These are phyloP conservation scores for Hymenoscyphus albidus DNA, from an alignment of 2,329 filamentous ascomycete genomes.

Conservation along the genomic window DNA sequence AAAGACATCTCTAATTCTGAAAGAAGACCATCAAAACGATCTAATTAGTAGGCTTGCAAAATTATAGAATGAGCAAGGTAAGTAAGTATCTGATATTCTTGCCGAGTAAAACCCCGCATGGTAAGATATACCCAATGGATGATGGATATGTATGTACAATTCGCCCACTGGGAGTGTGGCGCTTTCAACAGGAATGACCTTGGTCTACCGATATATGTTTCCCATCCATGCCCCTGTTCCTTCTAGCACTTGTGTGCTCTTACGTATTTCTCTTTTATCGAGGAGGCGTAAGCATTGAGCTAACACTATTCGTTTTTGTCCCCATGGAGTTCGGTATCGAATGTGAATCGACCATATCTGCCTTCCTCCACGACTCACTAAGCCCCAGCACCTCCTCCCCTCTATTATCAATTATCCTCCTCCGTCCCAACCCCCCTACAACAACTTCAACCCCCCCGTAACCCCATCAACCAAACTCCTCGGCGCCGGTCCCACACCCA, in stretches of 20 bases:
- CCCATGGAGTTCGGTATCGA: background rate
- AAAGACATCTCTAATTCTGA: no score
- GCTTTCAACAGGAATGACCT: background rate
- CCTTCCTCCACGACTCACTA: background rate
- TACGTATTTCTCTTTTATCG: background rate
- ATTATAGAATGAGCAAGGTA: no score
- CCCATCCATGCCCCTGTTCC: background rate
- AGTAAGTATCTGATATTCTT: background rate
- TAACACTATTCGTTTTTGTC: background rate
- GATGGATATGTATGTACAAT: background rate
- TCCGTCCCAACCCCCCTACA: conserved; percentile 45
- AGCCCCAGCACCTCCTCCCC: background rate
- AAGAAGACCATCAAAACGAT: no score
- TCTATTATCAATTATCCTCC: background rate
- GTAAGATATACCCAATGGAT: background rate
- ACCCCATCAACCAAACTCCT: conserved; percentile 84
- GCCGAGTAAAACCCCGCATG: background rate
- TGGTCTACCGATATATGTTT: background rate
- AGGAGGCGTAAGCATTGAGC: background rate
- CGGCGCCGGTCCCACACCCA: conserved; percentile 78
- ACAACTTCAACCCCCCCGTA: conserved; percentile 77
- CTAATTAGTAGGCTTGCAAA: no score
- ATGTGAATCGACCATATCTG: background rate
- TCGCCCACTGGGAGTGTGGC: background rate
- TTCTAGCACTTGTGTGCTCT: background rate